Evolutionary conservation across 352 stramenopile genomes (phyloP), one percentile per base, ranked within the genome.

Genomic region (Phytophthora sansomeana): DNA sequence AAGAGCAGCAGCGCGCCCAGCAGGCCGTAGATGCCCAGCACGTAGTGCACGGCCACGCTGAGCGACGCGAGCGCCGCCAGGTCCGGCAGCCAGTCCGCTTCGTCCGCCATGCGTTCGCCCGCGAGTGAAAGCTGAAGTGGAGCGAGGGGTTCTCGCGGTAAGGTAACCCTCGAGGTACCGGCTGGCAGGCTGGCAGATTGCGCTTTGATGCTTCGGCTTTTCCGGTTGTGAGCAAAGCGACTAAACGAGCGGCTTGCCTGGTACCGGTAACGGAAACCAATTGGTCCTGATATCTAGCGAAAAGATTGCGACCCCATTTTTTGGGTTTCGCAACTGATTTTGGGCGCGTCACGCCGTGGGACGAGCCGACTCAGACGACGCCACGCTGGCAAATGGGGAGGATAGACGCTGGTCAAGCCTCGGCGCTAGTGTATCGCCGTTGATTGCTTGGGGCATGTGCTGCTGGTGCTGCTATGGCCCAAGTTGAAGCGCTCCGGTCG

Each of bases 1-100:
- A 81, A 68, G 17, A 81, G 44, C 63, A 77, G 51, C 8, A 91
- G 64, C 24, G 67, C 76, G 13, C 63, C 74, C 5, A 79, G 36
- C 19, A 91, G 57, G 1, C 83, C 83, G 54, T 80, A 80, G 8
- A 91, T 35, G 1, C 85, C 85, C 30, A 91, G 55, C 5, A 85
- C 74, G 60, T 85, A 91, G 67, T 92, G 85, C 33, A 91, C 75
- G n/a, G 85, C 72, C 29, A 83, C 83, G 49, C 72, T 87, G 26
- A 87, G 61, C 39, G 68, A 62, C 8, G 83, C 77, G 13, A 93
- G 63, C 19, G 87, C 66, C 47, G 85, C 81, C 17, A 93, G 49
- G 52, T 93, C 85, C 39, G 62, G 56, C 49, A 90, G 79, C 71
- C 80, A 74, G 42, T 84, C 77, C 39, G 57, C 51, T 35, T 73